A percentile compares a stretch with the other conserved stretches of the same genome.
Conservation (phyloP, 2,329 filamentous ascomycete genomes). For the Fusarium sublunatum region DNA sequence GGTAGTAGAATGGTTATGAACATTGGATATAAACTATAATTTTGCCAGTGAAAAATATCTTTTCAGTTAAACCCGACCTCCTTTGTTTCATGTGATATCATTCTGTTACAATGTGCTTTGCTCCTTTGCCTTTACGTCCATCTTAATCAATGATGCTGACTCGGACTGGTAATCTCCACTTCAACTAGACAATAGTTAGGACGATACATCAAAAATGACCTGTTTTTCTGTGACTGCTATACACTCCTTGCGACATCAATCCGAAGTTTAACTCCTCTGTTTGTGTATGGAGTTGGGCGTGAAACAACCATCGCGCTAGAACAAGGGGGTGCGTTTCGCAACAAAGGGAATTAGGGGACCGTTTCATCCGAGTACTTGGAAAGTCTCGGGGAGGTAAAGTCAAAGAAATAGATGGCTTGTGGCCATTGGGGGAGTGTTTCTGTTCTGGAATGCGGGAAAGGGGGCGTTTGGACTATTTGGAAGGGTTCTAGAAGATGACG, state of each 20-base stretch:
- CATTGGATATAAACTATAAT: constrained; percentile 34
- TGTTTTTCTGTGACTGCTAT: background rate
- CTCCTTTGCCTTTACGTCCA: background rate
- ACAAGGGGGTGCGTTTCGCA: constrained; percentile 5
- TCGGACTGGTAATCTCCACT: too few species aligned
- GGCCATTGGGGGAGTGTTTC: constrained; percentile 19
- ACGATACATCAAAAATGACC: background rate
- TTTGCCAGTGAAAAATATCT: constrained; percentile 29
- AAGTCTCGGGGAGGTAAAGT: constrained; percentile 26
- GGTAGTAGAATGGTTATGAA: constrained; percentile 45
- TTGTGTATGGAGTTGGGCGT: constrained; percentile 1
- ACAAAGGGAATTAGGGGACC: constrained; percentile 3
- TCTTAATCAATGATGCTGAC: too few species aligned
- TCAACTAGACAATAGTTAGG: background rate
- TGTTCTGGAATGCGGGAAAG: constrained; percentile 37
- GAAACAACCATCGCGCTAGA: constrained; percentile 21
- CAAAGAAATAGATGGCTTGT: constrained; percentile 17
- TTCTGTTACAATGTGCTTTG: too few species aligned
- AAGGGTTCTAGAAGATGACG: constrained; percentile 22
- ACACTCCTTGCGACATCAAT: background rate
- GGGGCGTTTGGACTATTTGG: background rate
- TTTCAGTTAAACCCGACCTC: constrained; percentile 4
- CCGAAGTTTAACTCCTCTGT: constrained; percentile 19
- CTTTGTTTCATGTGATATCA: background rate
- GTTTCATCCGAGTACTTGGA: constrained; percentile 23